phyloP scores from a whole-genome alignment of 805 yeast species.

The Cyberlindnera mississippiensis region DNA sequence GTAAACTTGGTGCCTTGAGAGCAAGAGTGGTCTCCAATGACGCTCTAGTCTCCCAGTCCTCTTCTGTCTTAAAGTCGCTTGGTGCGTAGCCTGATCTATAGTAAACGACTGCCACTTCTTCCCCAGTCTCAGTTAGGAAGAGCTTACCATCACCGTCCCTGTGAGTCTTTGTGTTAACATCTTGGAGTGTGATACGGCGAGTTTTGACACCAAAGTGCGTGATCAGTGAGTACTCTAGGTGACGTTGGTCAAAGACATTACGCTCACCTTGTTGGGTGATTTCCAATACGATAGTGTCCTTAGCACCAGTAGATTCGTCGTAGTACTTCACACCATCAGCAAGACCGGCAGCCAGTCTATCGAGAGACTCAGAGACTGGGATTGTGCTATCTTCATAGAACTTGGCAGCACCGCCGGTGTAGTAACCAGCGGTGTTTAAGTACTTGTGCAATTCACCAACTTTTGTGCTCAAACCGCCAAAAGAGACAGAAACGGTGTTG shows the following conservation, averaged over 20 bases:
- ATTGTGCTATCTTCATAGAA: constrained; percentile 45
- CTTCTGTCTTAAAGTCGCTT: constrained; percentile 60
- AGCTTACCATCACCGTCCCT: constrained; percentile 43
- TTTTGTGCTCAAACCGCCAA: constrained; percentile 83
- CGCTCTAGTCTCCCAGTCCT: constrained; percentile 76
- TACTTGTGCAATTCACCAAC: constrained; percentile 74
- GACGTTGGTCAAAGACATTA: constrained; percentile 89
- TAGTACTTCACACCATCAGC: constrained; percentile 63
- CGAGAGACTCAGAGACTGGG: constrained; percentile 66
- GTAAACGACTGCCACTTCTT: constrained; percentile 84
- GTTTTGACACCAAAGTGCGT: constrained; percentile 53
- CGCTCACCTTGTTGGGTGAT: constrained; percentile 83
- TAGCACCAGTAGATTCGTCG: constrained; percentile 27
- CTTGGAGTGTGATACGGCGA: constrained; percentile 62
- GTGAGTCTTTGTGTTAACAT: constrained; percentile 42
- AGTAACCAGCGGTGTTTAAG: constrained; percentile 56
- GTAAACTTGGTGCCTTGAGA: constrained; percentile 85
- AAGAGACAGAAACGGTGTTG: constrained; percentile 93
- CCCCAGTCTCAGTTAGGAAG: constrained; percentile 48
- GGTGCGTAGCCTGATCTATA: constrained; percentile 90
- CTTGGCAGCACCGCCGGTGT: constrained; percentile 38
- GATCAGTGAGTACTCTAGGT: constrained; percentile 68
- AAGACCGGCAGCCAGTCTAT: constrained; percentile 62
- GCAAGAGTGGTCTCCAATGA: constrained; percentile 71
- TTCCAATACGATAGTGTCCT: constrained; percentile 59